A percentile compares a stretch with the other conserved stretches of the same genome.
phyloP scores from a whole-genome alignment of 345 rosid genomes.

The Sonneratia caseolaris region DNA sequence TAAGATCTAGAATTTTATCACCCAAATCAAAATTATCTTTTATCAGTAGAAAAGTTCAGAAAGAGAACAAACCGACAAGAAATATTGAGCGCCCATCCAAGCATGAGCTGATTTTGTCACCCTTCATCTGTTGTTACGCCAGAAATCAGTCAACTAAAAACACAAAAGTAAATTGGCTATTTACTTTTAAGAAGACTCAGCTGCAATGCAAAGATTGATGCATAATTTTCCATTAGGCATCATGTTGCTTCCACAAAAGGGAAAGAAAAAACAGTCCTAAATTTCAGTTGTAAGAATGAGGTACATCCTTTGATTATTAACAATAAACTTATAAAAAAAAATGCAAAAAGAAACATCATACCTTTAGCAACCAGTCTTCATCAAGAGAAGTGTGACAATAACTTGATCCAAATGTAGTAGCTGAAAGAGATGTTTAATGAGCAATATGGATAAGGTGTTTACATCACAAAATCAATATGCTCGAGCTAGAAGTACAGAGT shows the following conservation, averaged over 20 bases:
- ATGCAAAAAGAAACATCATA: neutral
- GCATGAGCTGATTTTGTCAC: conserved; percentile 17
- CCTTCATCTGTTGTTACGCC: conserved; percentile 24
- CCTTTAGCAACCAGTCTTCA: conserved; percentile 28
- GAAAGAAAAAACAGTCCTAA: neutral
- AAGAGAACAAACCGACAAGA: conserved; percentile 40
- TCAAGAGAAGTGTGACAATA: conserved; percentile 15
- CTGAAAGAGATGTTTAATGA: conserved; percentile 5
- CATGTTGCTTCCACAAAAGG: neutral
- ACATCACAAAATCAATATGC: neutral
- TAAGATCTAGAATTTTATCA: conserved; percentile 2
- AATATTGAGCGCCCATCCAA: conserved; percentile 28
- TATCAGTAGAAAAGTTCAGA: neutral
- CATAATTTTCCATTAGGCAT: neutral
- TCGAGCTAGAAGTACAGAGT: neutral
- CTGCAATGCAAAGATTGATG: neutral
- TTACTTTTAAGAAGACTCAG: neutral
- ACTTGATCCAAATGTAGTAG: conserved; percentile 15
- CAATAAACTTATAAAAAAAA: neutral
- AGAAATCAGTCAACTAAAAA: neutral
- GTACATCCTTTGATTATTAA: neutral
- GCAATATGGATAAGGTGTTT: neutral
- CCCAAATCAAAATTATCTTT: neutral
- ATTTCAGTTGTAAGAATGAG: neutral
- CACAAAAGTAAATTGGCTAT: neutral